Base-by-base conservation (phyloP, 2,329 filamentous ascomycete genomes). In the Epichloe typhina region DNA sequence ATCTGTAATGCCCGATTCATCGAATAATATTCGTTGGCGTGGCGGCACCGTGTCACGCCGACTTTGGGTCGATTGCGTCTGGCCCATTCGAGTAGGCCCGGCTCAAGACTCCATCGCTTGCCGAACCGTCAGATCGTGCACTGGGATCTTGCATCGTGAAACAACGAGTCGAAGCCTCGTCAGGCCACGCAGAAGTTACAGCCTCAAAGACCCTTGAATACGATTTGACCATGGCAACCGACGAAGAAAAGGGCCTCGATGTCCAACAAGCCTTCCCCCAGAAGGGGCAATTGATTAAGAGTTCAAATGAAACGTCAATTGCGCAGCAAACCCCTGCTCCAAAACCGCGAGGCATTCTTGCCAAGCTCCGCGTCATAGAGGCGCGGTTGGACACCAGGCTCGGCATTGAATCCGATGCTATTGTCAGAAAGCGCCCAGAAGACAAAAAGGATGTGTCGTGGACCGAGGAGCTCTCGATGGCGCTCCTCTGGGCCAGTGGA, bases 401-500 rank as follows among this genome's bases (percentile, higher is more conserved):
- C 40, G 74, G 74, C 17, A 64, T 76, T 51, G 74, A 77, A 60
- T 67, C 71, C 2, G 62, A 73, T 46, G 71, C 69, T 42, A 68
- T 75, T 44, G 61, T 62, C 9, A 68, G 74, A 50, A 71, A 73
- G 54, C 64, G 64, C 5, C 68, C 72, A 36, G 69, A 73, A 58
- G 67, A 73, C 41, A 64, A 62, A 42, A 50, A 54, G 21, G 45
- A 48, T 31, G 59, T 61, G 9, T 53, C 59, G 11, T 68, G 64
- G 64, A 63, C 61, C 19, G 70, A 71, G 57, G 68, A 69, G 53
- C 59, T 71, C 50, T 66, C 67, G 51, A 77, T 77, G 74, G 73
- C 72, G 11, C 59, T 75, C 52, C 64, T 77, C 51, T 77, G 74
- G 74, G 72, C 74, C 19, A 71, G 67, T 43, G 70, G 68, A 9